Evolutionary conservation across 352 stramenopile genomes (phyloP).

Genomic region (Phytopythium chamaehyphon): DNA sequence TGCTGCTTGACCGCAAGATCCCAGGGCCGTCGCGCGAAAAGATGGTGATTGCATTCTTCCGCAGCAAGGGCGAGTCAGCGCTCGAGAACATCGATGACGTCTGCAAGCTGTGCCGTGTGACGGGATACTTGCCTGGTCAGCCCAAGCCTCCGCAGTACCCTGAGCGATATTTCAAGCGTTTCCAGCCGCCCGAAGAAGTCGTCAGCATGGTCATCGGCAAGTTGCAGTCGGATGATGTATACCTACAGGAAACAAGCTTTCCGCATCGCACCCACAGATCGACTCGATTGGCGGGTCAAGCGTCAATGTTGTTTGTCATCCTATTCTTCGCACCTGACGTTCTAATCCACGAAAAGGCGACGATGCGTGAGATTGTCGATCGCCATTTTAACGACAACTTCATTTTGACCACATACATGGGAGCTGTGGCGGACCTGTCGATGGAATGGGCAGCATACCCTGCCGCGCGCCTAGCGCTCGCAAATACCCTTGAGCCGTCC

Average conservation of each 20-base stretch:
- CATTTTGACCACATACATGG: constrained; percentile 95
- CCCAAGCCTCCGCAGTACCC: constrained; percentile 85
- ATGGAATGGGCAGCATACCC: constrained; percentile 91
- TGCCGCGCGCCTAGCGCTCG: constrained; percentile 85
- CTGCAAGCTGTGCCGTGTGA: constrained; percentile 88
- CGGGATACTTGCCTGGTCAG: constrained; percentile 82
- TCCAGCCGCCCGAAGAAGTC: constrained; percentile 82
- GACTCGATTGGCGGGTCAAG: constrained; percentile 87
- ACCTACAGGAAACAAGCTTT: constrained; percentile 89
- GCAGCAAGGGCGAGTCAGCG: constrained; percentile 85
- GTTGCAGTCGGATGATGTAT: constrained; percentile 94
- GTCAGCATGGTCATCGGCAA: constrained; percentile 92
- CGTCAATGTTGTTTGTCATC: constrained; percentile 95
- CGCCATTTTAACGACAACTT: constrained; percentile 97
- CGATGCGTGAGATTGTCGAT: constrained; percentile 94
- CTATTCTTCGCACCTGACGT: constrained; percentile 93
- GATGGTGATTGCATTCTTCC: constrained; percentile 89
- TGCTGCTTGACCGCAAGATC: constrained; percentile 92
- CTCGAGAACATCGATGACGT: constrained; percentile 91
- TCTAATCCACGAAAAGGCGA: constrained; percentile 89
- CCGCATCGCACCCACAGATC: constrained; percentile 91
- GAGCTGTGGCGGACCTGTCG: constrained; percentile 89
- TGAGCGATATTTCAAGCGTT: constrained; percentile 87
- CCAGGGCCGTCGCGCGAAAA: constrained; percentile 87
- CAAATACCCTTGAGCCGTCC: constrained; percentile 81